Percentiles rank a stretch among this genome's conserved stretches.
Evolutionary conservation across 2,329 filamentous ascomycete genomes (phyloP).

Genomic region (Colletotrichum salicis): DNA sequence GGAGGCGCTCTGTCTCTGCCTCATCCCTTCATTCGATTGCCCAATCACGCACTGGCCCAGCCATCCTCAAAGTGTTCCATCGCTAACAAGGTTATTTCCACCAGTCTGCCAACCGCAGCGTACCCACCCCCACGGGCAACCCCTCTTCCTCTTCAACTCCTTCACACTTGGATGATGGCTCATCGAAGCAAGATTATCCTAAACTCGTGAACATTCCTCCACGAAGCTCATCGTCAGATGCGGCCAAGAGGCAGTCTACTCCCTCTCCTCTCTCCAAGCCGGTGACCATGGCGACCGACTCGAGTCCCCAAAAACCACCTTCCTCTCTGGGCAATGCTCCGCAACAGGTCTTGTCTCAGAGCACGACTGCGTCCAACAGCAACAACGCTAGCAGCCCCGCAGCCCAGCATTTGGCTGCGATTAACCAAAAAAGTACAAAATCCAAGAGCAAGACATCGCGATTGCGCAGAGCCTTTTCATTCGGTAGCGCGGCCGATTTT

Average conservation of each 20-base stretch:
- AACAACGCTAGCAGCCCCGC: conserved; percentile 72
- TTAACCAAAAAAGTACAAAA: conserved; percentile 82
- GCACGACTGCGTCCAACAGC: conserved; percentile 41
- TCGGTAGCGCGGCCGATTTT: conserved; percentile 93
- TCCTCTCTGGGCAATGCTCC: conserved; percentile 45
- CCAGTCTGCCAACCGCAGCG: conserved; percentile 70
- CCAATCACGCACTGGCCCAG: conserved; percentile 53
- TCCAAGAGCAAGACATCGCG: conserved; percentile 87
- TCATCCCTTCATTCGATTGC: conserved; percentile 43
- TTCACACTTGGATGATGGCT: conserved; percentile 56
- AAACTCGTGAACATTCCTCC: conserved; percentile 69
- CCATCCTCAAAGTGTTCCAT: conserved; percentile 46
- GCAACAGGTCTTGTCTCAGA: conserved; percentile 45
- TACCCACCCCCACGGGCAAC: conserved; percentile 62
- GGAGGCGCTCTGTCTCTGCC: neutral
- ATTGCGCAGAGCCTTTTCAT: conserved; percentile 91
- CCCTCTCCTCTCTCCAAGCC: conserved; percentile 82
- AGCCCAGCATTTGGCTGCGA: conserved; percentile 84
- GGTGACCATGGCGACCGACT: conserved; percentile 69
- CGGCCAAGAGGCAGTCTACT: conserved; percentile 71
- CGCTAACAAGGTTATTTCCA: conserved; percentile 59
- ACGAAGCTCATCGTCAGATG: conserved; percentile 73
- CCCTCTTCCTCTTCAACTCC: conserved; percentile 63
- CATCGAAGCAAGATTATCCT: conserved; percentile 62
- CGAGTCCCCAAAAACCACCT: conserved; percentile 55